phyloP scores from a whole-genome alignment of 352 stramenopile genomes.

The Pythium brassicae region DNA sequence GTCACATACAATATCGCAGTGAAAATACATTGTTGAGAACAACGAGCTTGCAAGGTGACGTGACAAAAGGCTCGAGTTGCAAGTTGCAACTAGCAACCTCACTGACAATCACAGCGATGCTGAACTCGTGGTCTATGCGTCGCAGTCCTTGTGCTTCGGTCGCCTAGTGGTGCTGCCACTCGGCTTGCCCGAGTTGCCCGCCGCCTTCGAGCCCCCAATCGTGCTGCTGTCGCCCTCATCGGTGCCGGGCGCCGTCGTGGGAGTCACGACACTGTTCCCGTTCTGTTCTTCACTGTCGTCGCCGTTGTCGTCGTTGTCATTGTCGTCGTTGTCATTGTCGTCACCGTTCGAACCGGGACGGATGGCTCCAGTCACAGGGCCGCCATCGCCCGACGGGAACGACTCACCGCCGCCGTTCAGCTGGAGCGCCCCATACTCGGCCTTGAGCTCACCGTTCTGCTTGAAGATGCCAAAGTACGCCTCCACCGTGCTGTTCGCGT shows the following conservation, averaged over 20 bases:
- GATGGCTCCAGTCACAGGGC: neutral
- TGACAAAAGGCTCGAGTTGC: too few relatives aligned
- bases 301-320: neutral
- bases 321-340: neutral
- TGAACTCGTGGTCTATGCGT: constrained; percentile 5
- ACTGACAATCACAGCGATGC: too few relatives aligned
- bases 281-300: neutral
- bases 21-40: too few relatives aligned
- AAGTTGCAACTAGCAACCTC: too few relatives aligned
- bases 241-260: neutral
- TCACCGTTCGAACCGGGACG: neutral
- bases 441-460: constrained; percentile 43
- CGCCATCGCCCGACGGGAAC: neutral
- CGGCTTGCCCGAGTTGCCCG: neutral
- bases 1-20: too few relatives aligned
- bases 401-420: constrained; percentile 16
- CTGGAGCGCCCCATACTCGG: constrained; percentile 27
- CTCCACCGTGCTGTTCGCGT: constrained; percentile 56
- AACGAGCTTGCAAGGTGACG: too few relatives aligned
- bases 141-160: constrained; percentile 10
- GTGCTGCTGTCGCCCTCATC: neutral
- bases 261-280: neutral
- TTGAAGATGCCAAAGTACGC: constrained; percentile 69
- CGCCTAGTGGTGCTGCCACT: neutral
- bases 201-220: neutral